phyloP scores from a whole-genome alignment of 805 yeast species.

The Wickerhamomyces chaumierensis region DNA sequence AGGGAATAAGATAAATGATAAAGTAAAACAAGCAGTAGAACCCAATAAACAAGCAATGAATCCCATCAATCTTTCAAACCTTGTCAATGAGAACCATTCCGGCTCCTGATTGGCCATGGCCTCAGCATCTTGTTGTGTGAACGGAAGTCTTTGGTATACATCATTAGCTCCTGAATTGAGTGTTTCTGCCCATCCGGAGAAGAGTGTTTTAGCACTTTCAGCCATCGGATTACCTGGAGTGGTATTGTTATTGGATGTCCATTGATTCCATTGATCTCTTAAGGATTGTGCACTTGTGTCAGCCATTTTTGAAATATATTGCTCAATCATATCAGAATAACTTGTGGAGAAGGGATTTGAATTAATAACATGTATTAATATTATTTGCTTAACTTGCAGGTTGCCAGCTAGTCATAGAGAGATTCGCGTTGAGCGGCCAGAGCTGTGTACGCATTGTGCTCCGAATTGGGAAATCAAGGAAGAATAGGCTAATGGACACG shows the following conservation, averaged over 20 bases:
- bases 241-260: conserved; percentile 22
- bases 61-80: conserved; percentile 72
- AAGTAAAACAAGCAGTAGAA: conserved; percentile 66
- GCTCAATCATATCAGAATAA: no score
- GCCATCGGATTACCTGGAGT: conserved; percentile 13
- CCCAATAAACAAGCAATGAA: conserved; percentile 71
- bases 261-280: conserved; percentile 28
- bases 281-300: conserved; percentile 16
- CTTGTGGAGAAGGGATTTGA: no score
- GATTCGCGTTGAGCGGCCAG: no score
- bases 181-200: conserved; percentile 28
- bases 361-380: no score
- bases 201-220: conserved; percentile 25
- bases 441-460: no score
- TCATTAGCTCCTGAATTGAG: conserved; percentile 33
- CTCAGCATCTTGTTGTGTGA: conserved; percentile 40
- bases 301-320: conserved; percentile 2
- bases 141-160: conserved; percentile 56
- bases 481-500: no score
- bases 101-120: conserved; percentile 45
- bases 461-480: no score
- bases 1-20: conserved; percentile 80
- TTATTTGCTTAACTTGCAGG: no score
- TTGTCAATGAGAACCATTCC: conserved; percentile 60
- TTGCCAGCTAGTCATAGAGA: no score